phyloP scores from a whole-genome alignment of 805 yeast species.

The Kuraishia molischiana region DNA sequence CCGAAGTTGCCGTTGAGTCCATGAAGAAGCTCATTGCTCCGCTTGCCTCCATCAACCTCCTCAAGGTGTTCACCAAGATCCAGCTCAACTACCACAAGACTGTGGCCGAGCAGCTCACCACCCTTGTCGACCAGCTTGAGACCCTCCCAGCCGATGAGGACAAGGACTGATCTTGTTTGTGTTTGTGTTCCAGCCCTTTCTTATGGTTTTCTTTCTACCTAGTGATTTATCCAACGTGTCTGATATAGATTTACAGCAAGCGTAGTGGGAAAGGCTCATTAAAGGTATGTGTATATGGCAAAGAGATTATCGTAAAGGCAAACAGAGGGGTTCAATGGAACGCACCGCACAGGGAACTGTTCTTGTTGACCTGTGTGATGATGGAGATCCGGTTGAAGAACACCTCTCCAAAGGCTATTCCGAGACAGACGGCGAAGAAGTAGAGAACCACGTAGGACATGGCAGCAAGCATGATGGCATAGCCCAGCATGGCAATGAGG shows the following conservation, averaged over 20 bases:
- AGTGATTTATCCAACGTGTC: neutral
- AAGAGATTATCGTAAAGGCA: no score
- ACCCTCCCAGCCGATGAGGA: constrained; percentile 34
- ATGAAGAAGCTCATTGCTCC: constrained; percentile 70
- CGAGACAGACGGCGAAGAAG: constrained; percentile 65
- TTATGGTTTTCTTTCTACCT: neutral
- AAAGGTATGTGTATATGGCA: no score
- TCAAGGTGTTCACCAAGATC: constrained; percentile 58
- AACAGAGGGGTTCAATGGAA: constrained; percentile 19
- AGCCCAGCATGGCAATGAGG: constrained; percentile 55
- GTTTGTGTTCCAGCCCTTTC: neutral
- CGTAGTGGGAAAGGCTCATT: no score
- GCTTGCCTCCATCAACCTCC: constrained; percentile 48
- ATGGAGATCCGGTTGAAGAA: constrained; percentile 51
- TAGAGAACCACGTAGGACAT: constrained; percentile 62
- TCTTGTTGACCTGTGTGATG: constrained; percentile 24
- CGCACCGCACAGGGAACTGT: constrained; percentile 18
- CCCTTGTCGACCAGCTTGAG: constrained; percentile 33
- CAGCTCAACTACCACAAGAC: constrained; percentile 57
- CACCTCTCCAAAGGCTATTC: constrained; percentile 62
- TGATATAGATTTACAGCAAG: neutral
- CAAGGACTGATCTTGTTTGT: constrained; percentile 19
- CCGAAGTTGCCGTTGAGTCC: constrained; percentile 67
- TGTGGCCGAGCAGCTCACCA: constrained; percentile 37
- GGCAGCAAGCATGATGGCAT: constrained; percentile 69